Percentiles rank a stretch among this genome's conserved stretches.
Conservation (phyloP, 306 rosid genomes). For the Lupinus albus region DNA sequence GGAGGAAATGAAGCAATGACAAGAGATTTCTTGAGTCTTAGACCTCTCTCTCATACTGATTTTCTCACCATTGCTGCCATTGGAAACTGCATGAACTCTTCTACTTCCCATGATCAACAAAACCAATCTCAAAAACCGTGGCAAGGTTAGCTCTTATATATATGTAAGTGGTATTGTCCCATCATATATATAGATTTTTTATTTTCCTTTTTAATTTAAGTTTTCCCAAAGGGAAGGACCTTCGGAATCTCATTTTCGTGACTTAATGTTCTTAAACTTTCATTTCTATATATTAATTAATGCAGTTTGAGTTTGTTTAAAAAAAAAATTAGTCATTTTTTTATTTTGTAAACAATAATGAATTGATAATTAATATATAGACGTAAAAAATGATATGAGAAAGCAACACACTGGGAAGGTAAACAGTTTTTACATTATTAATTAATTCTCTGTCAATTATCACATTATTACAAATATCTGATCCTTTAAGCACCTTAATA, state of each 20-base stretch:
- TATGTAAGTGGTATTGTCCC: conserved; percentile 10
- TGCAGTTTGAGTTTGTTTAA: not conserved
- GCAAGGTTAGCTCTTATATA: conserved; percentile 51
- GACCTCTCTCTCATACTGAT: conserved; percentile 71
- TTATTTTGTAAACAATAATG: too few species aligned
- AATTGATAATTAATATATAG: too few species aligned
- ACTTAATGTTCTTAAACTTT: conserved; percentile 4
- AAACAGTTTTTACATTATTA: too few species aligned
- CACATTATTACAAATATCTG: too few species aligned
- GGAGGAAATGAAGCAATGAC: conserved; percentile 66
- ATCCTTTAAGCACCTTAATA: too few species aligned
- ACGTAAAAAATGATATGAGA: too few species aligned
- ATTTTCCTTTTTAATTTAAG: not conserved
- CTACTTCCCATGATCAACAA: conserved; percentile 46
- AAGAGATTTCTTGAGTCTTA: conserved; percentile 86
- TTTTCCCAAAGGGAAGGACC: conserved; percentile 61
- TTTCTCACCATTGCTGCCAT: conserved; percentile 72
- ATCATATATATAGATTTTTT: conserved; percentile 31
- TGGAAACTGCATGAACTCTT: conserved; percentile 53
- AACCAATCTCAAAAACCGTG: conserved; percentile 59
- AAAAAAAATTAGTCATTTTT: too few species aligned
- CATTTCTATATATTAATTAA: not conserved
- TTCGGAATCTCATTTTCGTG: conserved; percentile 37
- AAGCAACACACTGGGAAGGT: too few species aligned
- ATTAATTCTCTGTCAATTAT: too few species aligned